Evolutionary conservation across 202 grass and related monocot species (phyloP).

Genomic region (Panicum virgatum): DNA sequence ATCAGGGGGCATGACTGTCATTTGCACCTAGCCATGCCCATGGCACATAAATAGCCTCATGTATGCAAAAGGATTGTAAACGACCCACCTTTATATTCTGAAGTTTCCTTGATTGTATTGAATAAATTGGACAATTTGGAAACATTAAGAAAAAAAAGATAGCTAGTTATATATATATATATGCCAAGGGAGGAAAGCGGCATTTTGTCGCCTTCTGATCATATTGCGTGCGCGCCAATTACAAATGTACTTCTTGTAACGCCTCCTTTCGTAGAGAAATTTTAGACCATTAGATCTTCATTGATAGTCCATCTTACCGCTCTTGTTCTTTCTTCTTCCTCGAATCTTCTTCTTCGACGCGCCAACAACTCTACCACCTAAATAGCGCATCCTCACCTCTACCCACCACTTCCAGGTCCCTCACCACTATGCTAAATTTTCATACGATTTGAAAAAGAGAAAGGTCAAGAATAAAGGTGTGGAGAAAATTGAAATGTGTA

Average conservation of each 20-base stretch:
- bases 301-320: too few relatives aligned
- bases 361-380: rapidly evolving
- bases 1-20: too few relatives aligned
- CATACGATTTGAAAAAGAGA: background rate
- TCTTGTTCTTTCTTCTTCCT: background rate
- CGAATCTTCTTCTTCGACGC: background rate
- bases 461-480: background rate
- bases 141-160: too few relatives aligned
- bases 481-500: too few relatives aligned
- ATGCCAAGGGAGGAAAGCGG: rapidly evolving
- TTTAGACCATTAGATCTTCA: background rate
- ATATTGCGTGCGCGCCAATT: background rate
- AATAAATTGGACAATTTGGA: too few relatives aligned
- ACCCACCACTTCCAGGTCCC: rapidly evolving
- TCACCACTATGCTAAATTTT: background rate
- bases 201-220: background rate
- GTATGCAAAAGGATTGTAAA: too few relatives aligned
- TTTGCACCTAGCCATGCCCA: too few relatives aligned
- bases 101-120: too few relatives aligned
- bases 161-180: too few relatives aligned
- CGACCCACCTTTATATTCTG: too few relatives aligned
- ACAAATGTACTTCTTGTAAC: background rate
- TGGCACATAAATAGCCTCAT: too few relatives aligned
- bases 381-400: background rate
- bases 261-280: rapidly evolving